Evolutionary conservation across 2,329 filamentous ascomycete species (phyloP).

Genomic region (Fulvia fulva): DNA sequence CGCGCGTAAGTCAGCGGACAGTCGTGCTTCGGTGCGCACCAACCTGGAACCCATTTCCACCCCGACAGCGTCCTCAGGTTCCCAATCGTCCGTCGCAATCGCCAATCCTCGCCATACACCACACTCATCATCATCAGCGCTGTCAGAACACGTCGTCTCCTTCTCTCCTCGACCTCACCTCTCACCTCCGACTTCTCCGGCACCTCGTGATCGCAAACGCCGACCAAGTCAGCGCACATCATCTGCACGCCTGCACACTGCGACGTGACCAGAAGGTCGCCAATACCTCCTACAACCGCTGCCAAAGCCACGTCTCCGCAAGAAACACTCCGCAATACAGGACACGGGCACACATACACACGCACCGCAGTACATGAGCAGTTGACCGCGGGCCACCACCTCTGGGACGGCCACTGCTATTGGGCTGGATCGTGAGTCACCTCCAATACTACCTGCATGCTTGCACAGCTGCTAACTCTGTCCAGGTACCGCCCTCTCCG

Average conservation of each 20-base stretch:
- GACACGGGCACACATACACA: background rate
- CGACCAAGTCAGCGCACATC: background rate
- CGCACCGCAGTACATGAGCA: background rate
- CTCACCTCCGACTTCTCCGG: background rate
- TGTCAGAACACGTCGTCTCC: background rate
- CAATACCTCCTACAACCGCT: background rate
- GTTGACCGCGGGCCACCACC: background rate
- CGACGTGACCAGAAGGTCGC: conserved; percentile 3
- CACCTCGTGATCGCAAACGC: background rate
- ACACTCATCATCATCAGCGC: background rate
- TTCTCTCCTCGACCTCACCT: background rate
- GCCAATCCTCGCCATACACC: no score
- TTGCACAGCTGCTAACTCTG: conserved; percentile 10
- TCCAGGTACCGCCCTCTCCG: conserved; percentile 14
- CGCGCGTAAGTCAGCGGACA: no score
- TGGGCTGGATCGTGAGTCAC: conserved; percentile 17
- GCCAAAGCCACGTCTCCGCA: no score
- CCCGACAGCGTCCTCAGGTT: background rate
- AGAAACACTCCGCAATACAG: background rate
- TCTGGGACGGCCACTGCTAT: conserved; percentile 2
- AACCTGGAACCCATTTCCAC: no score
- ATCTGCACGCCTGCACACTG: background rate
- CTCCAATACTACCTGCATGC: conserved; percentile 6
- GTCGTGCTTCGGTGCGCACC: no score
- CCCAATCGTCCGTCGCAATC: background rate